These are phyloP conservation scores for Chloranthus sessilifolius DNA, from an alignment of 164 flowering plant genomes.

Conservation along the genomic window DNA sequence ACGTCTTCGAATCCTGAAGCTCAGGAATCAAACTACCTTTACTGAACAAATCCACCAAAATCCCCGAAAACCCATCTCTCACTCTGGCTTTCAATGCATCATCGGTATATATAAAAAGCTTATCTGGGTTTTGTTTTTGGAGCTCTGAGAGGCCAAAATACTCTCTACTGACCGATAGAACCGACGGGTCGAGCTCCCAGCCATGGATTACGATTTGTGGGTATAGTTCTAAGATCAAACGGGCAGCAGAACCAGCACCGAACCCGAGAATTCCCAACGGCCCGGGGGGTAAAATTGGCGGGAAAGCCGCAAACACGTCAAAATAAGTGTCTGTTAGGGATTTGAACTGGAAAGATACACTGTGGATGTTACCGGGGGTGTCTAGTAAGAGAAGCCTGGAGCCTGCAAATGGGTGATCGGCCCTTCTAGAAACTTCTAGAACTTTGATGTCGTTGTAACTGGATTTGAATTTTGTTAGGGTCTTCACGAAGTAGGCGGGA, in stretches of 20 bases:
- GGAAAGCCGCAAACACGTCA: conserved; percentile 82
- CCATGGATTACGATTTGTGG: conserved; percentile 55
- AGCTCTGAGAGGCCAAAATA: conserved; percentile 60
- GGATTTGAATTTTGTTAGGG: conserved; percentile 67
- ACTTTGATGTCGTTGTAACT: conserved; percentile 75
- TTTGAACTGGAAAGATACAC: conserved; percentile 52
- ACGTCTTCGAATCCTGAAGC: conserved; percentile 46
- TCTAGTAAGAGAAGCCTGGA: conserved; percentile 82
- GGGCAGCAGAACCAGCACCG: conserved; percentile 86
- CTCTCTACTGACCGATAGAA: conserved; percentile 68
- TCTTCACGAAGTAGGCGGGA: conserved; percentile 48
- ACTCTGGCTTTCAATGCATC: conserved; percentile 53
- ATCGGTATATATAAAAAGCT: conserved; percentile 57
- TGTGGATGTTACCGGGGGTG: conserved; percentile 90
- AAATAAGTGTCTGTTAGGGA: conserved; percentile 62
- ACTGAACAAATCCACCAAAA: conserved; percentile 52
- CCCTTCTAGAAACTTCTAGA: conserved; percentile 60
- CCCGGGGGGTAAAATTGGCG: conserved; percentile 69
- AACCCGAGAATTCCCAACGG: conserved; percentile 83
- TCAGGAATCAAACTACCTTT: conserved; percentile 57
- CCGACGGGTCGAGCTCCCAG: conserved; percentile 88
- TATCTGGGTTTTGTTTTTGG: conserved; percentile 35
- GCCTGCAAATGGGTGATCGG: conserved; percentile 85
- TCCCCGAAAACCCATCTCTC: conserved; percentile 51
- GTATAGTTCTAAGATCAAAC: conserved; percentile 48